A percentile compares a stretch with the other conserved stretches of the same genome.
Evolutionary conservation across 352 stramenopile species (phyloP).

Genomic region (Phytophthora aleatoria): DNA sequence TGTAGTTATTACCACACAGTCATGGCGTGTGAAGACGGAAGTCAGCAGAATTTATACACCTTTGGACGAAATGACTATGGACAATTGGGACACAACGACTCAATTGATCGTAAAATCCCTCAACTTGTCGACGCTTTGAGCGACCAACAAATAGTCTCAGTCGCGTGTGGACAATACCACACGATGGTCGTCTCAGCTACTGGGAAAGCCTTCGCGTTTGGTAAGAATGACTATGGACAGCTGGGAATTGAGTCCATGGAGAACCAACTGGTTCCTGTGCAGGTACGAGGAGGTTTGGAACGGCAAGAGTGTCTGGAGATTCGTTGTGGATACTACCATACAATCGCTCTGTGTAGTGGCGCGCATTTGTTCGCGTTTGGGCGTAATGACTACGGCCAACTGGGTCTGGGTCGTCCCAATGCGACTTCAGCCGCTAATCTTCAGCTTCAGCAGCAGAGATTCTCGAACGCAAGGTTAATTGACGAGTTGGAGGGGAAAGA

Average conservation of each 20-base stretch:
- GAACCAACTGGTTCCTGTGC: slow-evolving; percentile 63
- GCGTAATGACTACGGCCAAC: slow-evolving; percentile 94
- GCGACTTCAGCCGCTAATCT: slow-evolving; percentile 46
- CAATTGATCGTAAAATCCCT: slow-evolving; percentile 87
- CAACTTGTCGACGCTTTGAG: slow-evolving; percentile 65
- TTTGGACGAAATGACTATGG: slow-evolving; percentile 94
- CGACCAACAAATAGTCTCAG: slow-evolving; percentile 64
- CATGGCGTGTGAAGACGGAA: slow-evolving; percentile 64
- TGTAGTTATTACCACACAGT: slow-evolving; percentile 95
- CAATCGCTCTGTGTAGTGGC: slow-evolving; percentile 74
- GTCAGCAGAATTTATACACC: slow-evolving; percentile 66
- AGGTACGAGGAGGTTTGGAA: slow-evolving; percentile 60
- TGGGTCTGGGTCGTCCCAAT: slow-evolving; percentile 74
- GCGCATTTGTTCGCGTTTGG: slow-evolving; percentile 88
- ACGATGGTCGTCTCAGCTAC: slow-evolving; percentile 75
- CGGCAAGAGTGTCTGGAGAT: slow-evolving; percentile 78
- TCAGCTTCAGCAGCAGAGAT: slow-evolving; percentile 77
- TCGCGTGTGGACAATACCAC: slow-evolving; percentile 94
- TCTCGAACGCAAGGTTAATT: slow-evolving; percentile 57
- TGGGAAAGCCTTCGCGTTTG: slow-evolving; percentile 83
- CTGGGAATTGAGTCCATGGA: slow-evolving; percentile 82
- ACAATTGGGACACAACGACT: slow-evolving; percentile 90
- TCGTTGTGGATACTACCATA: slow-evolving; percentile 93
- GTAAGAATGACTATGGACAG: slow-evolving; percentile 95
- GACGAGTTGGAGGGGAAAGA: slow-evolving; percentile 85